Evolutionary conservation across 2,329 filamentous ascomycete genomes (phyloP).

Genomic region (Magnaporthiopsis incrustans): DNA sequence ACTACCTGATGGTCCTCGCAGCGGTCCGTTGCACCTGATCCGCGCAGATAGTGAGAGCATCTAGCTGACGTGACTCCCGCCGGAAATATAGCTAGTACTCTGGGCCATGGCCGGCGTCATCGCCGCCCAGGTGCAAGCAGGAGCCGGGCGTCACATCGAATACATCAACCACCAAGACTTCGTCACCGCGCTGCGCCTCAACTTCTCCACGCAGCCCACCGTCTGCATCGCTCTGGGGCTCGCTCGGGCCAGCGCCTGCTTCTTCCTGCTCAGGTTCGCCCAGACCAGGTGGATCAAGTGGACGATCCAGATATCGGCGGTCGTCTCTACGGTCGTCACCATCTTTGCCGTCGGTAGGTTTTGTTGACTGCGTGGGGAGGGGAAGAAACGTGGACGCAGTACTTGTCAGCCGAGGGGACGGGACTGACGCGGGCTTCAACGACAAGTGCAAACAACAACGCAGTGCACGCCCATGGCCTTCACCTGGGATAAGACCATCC

Average conservation of each 20-base stretch:
- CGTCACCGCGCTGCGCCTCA: slow-evolving; percentile 20
- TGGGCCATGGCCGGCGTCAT: slow-evolving; percentile 23
- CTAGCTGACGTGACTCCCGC: not conserved
- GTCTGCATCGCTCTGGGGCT: not conserved
- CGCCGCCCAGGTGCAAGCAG: slow-evolving; percentile 24
- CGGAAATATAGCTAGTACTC: slow-evolving; percentile 24
- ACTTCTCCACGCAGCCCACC: not conserved
- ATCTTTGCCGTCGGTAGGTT: slow-evolving; percentile 2
- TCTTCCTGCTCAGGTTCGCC: slow-evolving; percentile 16
- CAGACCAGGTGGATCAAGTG: not conserved
- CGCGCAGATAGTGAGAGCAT: not conserved
- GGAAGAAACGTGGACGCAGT: not conserved
- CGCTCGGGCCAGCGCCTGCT: slow-evolving; percentile 11
- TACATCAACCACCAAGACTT: slow-evolving; percentile 16
- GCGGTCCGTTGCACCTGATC: slow-evolving; percentile 25
- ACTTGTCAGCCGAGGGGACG: not conserved
- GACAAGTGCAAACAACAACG: slow-evolving; percentile 26
- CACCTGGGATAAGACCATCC: slow-evolving; percentile 37
- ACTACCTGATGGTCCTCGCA: slow-evolving; percentile 37
- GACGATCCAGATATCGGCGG: not conserved
- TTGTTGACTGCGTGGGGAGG: slow-evolving; percentile 11
- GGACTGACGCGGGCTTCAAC: not conserved
- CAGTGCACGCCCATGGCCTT: slow-evolving; percentile 40
- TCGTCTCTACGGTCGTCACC: not conserved
- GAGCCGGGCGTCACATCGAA: slow-evolving; percentile 19